These are phyloP conservation scores for Tephrocybe sp. DNA, from an alignment of 768 basidiomycete genomes.

Conservation along the genomic window DNA sequence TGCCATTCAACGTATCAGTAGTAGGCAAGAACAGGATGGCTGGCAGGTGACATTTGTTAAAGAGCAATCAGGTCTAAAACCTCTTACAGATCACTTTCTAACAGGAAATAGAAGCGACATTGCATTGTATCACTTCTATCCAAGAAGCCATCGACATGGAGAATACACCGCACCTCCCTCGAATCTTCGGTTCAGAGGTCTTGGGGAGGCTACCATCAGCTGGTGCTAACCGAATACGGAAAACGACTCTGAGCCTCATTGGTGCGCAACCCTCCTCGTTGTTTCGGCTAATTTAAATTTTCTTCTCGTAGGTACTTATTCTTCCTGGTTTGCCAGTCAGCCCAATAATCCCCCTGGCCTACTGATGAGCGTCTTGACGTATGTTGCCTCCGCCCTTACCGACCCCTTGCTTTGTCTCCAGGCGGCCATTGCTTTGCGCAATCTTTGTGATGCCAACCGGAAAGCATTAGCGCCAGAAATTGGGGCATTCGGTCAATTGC, in stretches of 20 bases:
- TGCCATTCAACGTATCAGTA: conserved; percentile 52
- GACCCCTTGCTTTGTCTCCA: conserved; percentile 64
- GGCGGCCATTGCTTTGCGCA: conserved; percentile 81
- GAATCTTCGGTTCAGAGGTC: conserved; percentile 72
- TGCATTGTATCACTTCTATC: conserved; percentile 84
- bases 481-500: conserved; percentile 78
- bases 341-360: conserved; percentile 36
- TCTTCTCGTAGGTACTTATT: conserved; percentile 64
- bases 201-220: conserved; percentile 67
- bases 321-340: conserved; percentile 76
- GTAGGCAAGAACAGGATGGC: conserved; percentile 41
- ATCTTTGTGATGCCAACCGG: conserved; percentile 89
- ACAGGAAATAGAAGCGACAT: conserved; percentile 82
- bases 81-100: background rate
- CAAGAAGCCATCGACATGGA: conserved; percentile 80
- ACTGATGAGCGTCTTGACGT: conserved; percentile 64
- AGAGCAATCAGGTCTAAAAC: no score
- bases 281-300: background rate
- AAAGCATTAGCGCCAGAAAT: conserved; percentile 83
- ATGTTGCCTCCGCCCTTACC: conserved; percentile 68
- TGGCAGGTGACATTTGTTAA: conserved; percentile 71
- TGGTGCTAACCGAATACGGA: conserved; percentile 64
- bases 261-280: conserved; percentile 40
- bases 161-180: conserved; percentile 50
- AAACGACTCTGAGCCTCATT: conserved; percentile 72